Evolutionary conservation across 257 asterid species (phyloP).

Genomic region (Nicotiana attenuata): DNA sequence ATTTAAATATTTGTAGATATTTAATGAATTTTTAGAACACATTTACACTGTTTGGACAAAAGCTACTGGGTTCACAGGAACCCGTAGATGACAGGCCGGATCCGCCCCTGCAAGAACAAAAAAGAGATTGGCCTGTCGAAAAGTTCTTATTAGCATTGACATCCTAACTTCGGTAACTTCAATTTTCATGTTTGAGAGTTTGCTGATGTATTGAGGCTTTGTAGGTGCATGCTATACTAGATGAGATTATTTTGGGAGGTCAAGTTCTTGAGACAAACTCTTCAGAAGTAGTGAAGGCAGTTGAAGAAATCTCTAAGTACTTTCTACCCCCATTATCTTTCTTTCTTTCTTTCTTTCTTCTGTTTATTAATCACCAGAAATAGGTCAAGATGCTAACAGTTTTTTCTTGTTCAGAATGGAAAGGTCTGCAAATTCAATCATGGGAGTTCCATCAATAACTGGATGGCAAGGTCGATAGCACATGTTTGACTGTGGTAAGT

Average conservation of each 20-base stretch:
- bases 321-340: conserved; percentile 17
- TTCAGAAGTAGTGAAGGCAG: conserved; percentile 69
- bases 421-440: conserved; percentile 37
- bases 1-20: too few relatives aligned
- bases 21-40: too few relatives aligned
- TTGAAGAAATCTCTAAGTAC: conserved; percentile 71
- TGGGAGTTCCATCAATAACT: conserved; percentile 41
- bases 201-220: conserved; percentile 1
- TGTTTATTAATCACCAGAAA: not conserved
- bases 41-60: too few relatives aligned
- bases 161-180: not conserved
- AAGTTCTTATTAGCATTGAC: not conserved
- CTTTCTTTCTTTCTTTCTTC: not conserved
- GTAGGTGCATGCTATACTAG: conserved; percentile 87
- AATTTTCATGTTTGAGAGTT: not conserved
- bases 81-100: too few relatives aligned
- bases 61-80: too few relatives aligned
- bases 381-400: conserved; percentile 11
- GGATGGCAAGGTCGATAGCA: conserved; percentile 68
- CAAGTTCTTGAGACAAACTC: conserved; percentile 91
- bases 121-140: not conserved
- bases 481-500: conserved; percentile 14
- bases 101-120: not conserved
- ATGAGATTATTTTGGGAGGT: conserved; percentile 90
- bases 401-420: conserved; percentile 58